Conservation (phyloP, 2,329 filamentous ascomycete species). For the Epichloe gansuensis region DNA sequence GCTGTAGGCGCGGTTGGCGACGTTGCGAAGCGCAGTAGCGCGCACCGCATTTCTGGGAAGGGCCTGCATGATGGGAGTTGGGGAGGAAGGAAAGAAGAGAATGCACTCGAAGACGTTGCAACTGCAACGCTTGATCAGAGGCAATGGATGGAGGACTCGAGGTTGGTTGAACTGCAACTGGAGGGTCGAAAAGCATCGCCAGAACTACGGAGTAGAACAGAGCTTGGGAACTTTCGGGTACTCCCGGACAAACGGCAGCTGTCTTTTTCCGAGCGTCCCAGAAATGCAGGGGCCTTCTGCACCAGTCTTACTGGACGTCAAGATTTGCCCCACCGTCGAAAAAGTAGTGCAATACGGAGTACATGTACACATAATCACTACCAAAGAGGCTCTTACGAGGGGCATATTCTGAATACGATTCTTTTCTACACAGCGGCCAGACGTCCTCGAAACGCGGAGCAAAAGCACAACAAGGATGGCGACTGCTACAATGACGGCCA, state of each 20-base stretch:
- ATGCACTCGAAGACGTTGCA: slow-evolving; percentile 6
- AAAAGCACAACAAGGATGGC: slow-evolving; percentile 19
- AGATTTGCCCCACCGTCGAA: slow-evolving; percentile 3
- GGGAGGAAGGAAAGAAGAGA: slow-evolving; percentile 6
- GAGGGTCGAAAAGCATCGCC: slow-evolving; percentile 9
- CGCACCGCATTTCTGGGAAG: slow-evolving; percentile 57
- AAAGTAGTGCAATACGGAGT: background rate
- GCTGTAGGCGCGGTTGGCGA: slow-evolving; percentile 47
- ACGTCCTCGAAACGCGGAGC: background rate
- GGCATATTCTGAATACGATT: background rate
- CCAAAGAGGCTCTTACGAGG: background rate
- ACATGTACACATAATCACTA: background rate
- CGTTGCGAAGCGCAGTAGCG: slow-evolving; percentile 56
- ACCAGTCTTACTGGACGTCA: slow-evolving; percentile 4
- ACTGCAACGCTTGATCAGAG: slow-evolving; percentile 10
- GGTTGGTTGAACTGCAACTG: slow-evolving; percentile 9
- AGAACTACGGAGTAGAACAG: background rate
- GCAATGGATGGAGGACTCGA: slow-evolving; percentile 12
- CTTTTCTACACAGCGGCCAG: background rate
- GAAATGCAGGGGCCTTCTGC: background rate
- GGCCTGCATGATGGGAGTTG: slow-evolving; percentile 63
- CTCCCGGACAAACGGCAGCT: slow-evolving; percentile 12
- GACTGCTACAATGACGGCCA: slow-evolving; percentile 52
- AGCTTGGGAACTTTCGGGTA: slow-evolving; percentile 10
- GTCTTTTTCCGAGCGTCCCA: slow-evolving; percentile 13